These are phyloP conservation scores for Penicillium subrubescens DNA, from an alignment of 495 filamentous ascomycete species.

Conservation along the genomic window DNA sequence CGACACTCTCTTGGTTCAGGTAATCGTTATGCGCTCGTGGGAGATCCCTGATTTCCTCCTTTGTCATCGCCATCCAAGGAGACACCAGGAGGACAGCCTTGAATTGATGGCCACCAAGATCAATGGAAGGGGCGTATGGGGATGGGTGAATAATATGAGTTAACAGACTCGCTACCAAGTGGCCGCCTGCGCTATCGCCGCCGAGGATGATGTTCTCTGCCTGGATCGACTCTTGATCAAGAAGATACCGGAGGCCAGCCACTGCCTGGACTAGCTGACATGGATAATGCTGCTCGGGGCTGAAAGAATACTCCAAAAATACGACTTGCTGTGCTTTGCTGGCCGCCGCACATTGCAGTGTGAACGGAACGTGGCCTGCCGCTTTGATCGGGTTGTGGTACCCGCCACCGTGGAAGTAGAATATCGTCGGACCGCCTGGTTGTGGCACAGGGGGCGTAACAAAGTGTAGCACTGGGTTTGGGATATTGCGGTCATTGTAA, in stretches of 20 bases:
- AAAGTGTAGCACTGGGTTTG: not conserved
- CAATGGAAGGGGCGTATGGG: not conserved
- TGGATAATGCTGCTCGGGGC: not conserved
- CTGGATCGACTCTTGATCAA: not conserved
- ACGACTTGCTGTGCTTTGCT: not conserved
- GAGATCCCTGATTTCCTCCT: not conserved
- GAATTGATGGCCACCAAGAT: not conserved
- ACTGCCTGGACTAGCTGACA: constrained; percentile 2
- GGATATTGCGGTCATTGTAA: not conserved
- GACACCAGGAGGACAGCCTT: not conserved
- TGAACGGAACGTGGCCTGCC: not conserved
- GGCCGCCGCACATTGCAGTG: not conserved
- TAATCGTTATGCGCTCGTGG: not conserved
- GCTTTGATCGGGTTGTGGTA: constrained; percentile 2
- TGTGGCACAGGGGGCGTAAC: not conserved
- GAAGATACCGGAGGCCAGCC: not conserved
- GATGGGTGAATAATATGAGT: not conserved
- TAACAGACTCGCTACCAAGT: not conserved
- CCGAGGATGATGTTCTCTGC: not conserved
- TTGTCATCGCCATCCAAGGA: not conserved
- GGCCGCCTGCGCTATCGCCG: not conserved
- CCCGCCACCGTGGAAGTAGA: not conserved
- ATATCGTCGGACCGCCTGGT: not conserved
- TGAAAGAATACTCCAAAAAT: not conserved
- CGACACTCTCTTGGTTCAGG: not conserved